A percentile compares a stretch with the other conserved stretches of the same genome.
Evolutionary conservation across 108 stramenopile species (phyloP).

Genomic region (Nitzschia sp.): DNA sequence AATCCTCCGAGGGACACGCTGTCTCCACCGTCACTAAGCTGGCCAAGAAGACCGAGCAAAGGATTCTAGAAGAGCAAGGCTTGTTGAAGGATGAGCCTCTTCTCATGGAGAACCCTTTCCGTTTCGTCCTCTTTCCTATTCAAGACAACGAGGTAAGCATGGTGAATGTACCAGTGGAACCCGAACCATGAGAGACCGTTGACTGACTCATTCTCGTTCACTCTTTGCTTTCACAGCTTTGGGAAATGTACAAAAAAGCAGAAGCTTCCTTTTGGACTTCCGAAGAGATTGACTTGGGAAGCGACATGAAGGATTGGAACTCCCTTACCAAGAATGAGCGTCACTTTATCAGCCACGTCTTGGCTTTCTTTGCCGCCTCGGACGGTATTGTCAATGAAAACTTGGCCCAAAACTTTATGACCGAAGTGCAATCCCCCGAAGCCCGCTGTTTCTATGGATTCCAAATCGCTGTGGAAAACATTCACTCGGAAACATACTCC

Average conservation of each 20-base stretch:
- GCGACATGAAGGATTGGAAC: constrained; percentile 94
- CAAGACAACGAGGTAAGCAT: constrained; percentile 93
- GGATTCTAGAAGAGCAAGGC: constrained; percentile 60
- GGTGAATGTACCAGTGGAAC: too few relatives aligned
- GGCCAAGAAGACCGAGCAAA: constrained; percentile 62
- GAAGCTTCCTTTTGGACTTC: constrained; percentile 99
- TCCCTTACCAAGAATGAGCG: constrained; percentile 89
- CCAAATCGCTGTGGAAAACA: constrained; percentile 99
- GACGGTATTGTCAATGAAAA: constrained; percentile 99
- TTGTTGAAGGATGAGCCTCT: constrained; percentile 60
- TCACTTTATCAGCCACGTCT: constrained; percentile 96
- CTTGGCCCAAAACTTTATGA: constrained; percentile 95
- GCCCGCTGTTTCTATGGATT: constrained; percentile 99
- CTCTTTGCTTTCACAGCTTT: constrained; percentile 45
- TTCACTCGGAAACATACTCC: constrained; percentile 98
- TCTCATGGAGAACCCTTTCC: constrained; percentile 78
- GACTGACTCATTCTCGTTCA: background rate
- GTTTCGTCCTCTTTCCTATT: constrained; percentile 99
- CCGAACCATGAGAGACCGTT: background rate
- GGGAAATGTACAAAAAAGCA: constrained; percentile 99
- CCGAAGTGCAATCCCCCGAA: constrained; percentile 94
- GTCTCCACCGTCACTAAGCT: background rate
- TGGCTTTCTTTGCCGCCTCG: constrained; percentile 99
- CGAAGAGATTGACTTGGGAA: constrained; percentile 97
- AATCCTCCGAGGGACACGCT: constrained; percentile 1